Conservation (phyloP, 768 basidiomycete species). For the Termitomyces sp. region DNA sequence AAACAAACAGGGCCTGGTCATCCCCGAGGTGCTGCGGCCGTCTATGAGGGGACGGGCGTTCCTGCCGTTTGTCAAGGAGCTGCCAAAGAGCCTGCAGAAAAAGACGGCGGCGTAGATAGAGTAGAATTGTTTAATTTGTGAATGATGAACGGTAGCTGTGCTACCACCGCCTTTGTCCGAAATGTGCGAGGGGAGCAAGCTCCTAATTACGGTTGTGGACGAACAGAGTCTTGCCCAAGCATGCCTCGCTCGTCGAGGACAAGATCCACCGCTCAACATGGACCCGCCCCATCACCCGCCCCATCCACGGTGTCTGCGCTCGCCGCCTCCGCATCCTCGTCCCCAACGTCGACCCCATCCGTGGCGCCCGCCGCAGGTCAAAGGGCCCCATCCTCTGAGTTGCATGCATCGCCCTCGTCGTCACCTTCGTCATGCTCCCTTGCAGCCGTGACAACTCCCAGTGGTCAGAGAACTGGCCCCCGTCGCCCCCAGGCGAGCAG, state of each 20-base stretch:
- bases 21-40: conserved; percentile 87
- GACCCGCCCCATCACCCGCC: no score
- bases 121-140: no score
- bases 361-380: conserved; percentile 50
- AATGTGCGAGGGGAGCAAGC: no score
- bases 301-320: conserved; percentile 56
- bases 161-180: no score
- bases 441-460: conserved; percentile 39
- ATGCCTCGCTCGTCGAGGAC: no score
- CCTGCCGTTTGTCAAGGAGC: conserved; percentile 77
- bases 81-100: conserved; percentile 76
- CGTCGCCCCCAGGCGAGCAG: conserved; percentile 33
- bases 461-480: conserved; percentile 38
- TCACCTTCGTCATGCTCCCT: conserved; percentile 47
- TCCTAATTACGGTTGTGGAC: no score
- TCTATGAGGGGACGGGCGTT: conserved; percentile 97
- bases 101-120: conserved; percentile 45
- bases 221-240: no score
- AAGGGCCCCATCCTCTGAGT: conserved; percentile 54
- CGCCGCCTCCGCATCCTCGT: conserved; percentile 59
- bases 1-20: conserved; percentile 70
- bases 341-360: conserved; percentile 50
- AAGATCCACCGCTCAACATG: no score
- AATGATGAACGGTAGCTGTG: no score
- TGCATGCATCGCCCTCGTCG: conserved; percentile 49